Conservation (phyloP, 306 rosid species). For the Nissolia schottii region DNA sequence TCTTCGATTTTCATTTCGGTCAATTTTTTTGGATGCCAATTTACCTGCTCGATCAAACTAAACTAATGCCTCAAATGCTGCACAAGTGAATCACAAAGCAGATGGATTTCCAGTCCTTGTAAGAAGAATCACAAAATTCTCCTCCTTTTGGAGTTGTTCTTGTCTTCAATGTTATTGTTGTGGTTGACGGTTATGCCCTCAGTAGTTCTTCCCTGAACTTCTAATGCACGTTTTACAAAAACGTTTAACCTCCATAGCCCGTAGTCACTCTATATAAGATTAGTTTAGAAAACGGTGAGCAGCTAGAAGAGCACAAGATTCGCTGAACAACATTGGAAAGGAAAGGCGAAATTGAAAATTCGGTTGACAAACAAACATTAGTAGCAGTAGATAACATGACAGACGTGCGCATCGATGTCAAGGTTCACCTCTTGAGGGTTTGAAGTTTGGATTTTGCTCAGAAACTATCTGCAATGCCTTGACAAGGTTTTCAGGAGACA, state of each 20-base stretch:
- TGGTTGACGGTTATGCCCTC: slow-evolving; percentile 17
- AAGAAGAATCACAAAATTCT: slow-evolving; percentile 34
- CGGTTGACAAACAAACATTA: not conserved
- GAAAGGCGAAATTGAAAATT: not conserved
- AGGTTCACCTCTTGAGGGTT: slow-evolving; percentile 55
- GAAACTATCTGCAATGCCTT: slow-evolving; percentile 59
- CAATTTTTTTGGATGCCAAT: too few relatives aligned
- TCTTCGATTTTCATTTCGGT: too few relatives aligned
- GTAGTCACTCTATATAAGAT: slow-evolving; percentile 53
- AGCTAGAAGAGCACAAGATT: not conserved
- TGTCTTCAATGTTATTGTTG: slow-evolving; percentile 25
- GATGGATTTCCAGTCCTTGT: slow-evolving; percentile 37
- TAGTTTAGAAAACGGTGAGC: not conserved
- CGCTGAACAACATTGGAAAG: not conserved
- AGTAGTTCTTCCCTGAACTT: slow-evolving; percentile 22
- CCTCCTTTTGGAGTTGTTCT: slow-evolving; percentile 38
- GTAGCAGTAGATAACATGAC: not conserved
- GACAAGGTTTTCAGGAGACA: slow-evolving; percentile 52
- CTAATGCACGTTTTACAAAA: slow-evolving; percentile 52
- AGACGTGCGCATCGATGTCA: slow-evolving; percentile 75
- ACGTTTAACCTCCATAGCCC: slow-evolving; percentile 55
- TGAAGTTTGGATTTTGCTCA: slow-evolving; percentile 59
- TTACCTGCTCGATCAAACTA: not conserved
- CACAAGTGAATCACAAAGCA: slow-evolving; percentile 26
- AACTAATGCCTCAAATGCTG: not conserved